A percentile compares a stretch with the other conserved stretches of the same genome.
Evolutionary conservation across 148 eudicot species (phyloP).

Genomic region (Rhododendron simsii): DNA sequence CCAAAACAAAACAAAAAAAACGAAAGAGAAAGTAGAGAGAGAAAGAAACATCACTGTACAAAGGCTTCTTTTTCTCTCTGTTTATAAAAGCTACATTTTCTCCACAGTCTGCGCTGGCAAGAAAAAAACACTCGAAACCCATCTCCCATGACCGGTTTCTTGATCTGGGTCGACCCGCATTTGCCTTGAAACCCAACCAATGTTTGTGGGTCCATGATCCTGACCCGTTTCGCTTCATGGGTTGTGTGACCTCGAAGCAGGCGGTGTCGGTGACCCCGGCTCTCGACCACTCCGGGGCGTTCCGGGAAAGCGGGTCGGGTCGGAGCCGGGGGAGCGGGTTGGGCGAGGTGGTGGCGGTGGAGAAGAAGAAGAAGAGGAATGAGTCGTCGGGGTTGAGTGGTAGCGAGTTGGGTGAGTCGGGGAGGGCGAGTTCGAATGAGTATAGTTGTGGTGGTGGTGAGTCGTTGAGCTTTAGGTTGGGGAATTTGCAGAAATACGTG

Average conservation of each 20-base stretch:
- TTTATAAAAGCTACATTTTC: neutral
- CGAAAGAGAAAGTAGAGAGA: neutral
- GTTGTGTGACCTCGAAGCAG: conserved; percentile 89
- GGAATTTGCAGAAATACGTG: conserved; percentile 71
- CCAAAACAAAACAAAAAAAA: neutral
- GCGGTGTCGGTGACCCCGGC: conserved; percentile 88
- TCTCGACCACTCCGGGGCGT: conserved; percentile 58
- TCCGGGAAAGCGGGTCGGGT: conserved; percentile 50
- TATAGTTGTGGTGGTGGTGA: conserved; percentile 27
- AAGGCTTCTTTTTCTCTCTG: neutral
- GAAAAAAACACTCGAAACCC: neutral
- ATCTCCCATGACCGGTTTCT: neutral
- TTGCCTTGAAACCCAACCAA: neutral
- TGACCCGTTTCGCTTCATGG: conserved; percentile 37
- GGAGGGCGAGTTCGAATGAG: conserved; percentile 43
- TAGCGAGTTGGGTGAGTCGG: conserved; percentile 51
- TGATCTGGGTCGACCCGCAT: conserved; percentile 39
- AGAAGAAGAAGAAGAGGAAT: conserved; percentile 35
- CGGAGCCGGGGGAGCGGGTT: conserved; percentile 33
- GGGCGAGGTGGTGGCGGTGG: conserved; percentile 23
- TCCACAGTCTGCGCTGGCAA: neutral
- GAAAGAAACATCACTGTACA: too few species aligned
- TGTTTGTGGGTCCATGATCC: conserved; percentile 11
- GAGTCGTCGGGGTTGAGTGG: conserved; percentile 42
- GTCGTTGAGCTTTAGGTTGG: conserved; percentile 78